Evolutionary conservation across 306 rosid species (phyloP).

Genomic region (Prunus davidiana): DNA sequence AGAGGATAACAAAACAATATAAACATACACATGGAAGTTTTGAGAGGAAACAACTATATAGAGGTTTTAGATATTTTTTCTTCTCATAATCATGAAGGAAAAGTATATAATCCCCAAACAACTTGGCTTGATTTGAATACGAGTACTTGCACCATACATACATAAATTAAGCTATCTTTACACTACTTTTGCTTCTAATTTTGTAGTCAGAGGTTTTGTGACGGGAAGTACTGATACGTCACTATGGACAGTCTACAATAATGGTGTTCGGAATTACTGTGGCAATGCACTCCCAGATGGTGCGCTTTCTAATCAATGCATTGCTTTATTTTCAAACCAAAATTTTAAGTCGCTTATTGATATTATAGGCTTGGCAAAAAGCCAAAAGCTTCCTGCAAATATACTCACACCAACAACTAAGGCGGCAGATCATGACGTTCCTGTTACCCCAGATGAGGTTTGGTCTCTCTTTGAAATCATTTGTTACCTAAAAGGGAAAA

Average conservation of each 20-base stretch:
- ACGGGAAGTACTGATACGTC: conserved; percentile 99
- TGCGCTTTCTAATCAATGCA: conserved; percentile 18
- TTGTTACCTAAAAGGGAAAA: not conserved
- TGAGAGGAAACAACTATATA: not conserved
- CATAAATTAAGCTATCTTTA: conserved; percentile 11
- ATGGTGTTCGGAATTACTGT: conserved; percentile 76
- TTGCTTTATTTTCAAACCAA: not conserved
- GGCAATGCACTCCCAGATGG: conserved; percentile 86
- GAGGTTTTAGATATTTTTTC: not conserved
- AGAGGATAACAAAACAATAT: not conserved
- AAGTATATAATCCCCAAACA: not conserved
- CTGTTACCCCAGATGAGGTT: conserved; percentile 89
- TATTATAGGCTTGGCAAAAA: conserved; percentile 71
- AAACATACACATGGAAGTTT: not conserved
- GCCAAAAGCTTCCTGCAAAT: conserved; percentile 68
- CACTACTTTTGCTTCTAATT: conserved; percentile 15
- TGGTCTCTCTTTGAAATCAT: not conserved
- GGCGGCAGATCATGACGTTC: conserved; percentile 90
- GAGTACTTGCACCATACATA: not conserved
- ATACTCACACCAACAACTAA: conserved; percentile 96
- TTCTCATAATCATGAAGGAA: not conserved
- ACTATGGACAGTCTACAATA: conserved; percentile 87
- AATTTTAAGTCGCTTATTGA: conserved; percentile 8
- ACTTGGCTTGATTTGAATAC: not conserved
- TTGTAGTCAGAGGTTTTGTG: conserved; percentile 84